These are phyloP conservation scores for Conringia planisiliqua DNA, from an alignment of 345 rosid species.

Conservation along the genomic window DNA sequence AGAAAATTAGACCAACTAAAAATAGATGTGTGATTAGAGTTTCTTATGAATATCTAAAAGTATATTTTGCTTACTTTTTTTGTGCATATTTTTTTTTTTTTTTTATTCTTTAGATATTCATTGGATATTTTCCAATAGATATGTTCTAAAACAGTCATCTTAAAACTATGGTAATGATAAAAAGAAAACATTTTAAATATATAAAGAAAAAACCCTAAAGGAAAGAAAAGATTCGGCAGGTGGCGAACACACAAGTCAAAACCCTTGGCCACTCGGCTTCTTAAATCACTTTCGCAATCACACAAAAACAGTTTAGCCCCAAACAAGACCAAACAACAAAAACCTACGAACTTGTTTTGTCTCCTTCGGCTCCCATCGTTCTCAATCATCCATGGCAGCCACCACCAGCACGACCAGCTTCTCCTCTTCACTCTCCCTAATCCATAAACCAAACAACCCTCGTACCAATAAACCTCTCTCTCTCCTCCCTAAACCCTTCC, in stretches of 20 bases:
- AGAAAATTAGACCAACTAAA: too few relatives aligned
- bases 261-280: constrained; percentile 3
- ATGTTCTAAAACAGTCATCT: too few relatives aligned
- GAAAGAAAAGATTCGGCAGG: constrained; percentile 4
- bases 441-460: constrained; percentile 26
- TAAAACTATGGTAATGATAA: too few relatives aligned
- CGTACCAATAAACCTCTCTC: constrained; percentile 10
- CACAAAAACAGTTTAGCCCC: background rate
- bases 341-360: constrained; percentile 8
- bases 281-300: background rate
- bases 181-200: background rate
- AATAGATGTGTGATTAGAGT: too few relatives aligned
- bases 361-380: too few relatives aligned
- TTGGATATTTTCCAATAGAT: too few relatives aligned
- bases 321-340: background rate
- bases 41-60: too few relatives aligned
- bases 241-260: background rate
- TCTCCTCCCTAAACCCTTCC: constrained; percentile 41
- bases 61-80: too few relatives aligned
- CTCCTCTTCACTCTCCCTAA: constrained; percentile 31
- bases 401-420: constrained; percentile 30
- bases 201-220: background rate
- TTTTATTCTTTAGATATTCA: too few relatives aligned
- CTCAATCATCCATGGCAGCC: constrained; percentile 43
- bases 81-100: too few relatives aligned